Conservation (phyloP, 225 moss, liverwort and hornwort genomes). For the Polytrichum formosum region DNA sequence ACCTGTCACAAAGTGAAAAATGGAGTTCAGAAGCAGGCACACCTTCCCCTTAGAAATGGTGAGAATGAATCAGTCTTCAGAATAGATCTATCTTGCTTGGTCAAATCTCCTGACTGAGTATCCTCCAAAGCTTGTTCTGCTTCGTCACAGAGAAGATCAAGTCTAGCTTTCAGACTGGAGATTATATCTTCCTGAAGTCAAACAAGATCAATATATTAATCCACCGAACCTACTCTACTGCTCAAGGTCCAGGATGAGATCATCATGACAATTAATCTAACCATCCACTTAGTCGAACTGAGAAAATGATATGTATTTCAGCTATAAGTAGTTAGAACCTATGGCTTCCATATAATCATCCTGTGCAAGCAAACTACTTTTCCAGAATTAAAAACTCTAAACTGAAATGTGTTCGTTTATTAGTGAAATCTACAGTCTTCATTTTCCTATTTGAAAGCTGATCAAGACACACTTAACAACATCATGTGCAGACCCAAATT, state of each 20-base stretch:
- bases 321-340: too few relatives aligned
- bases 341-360: too few relatives aligned
- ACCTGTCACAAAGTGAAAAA: background rate
- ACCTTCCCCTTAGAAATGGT: conserved; percentile 35
- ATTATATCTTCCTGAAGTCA: conserved; percentile 70
- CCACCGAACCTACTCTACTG: background rate
- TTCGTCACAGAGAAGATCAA: conserved; percentile 86
- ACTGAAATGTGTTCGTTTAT: too few relatives aligned
- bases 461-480: too few relatives aligned
- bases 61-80: conserved; percentile 20
- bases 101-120: conserved; percentile 31
- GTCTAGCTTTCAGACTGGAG: conserved; percentile 74
- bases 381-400: too few relatives aligned
- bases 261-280: too few relatives aligned
- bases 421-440: too few relatives aligned
- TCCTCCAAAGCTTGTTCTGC: conserved; percentile 69
- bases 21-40: conserved; percentile 4
- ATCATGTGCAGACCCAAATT: background rate
- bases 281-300: too few relatives aligned
- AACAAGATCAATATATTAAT: background rate
- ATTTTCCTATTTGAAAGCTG: too few relatives aligned
- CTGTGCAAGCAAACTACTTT: too few relatives aligned
- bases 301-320: too few relatives aligned
- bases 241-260: too few relatives aligned
- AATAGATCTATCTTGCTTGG: conserved; percentile 12